Evolutionary conservation across 441 rosid genomes (phyloP).

Genomic region (Corymbia citriodora): DNA sequence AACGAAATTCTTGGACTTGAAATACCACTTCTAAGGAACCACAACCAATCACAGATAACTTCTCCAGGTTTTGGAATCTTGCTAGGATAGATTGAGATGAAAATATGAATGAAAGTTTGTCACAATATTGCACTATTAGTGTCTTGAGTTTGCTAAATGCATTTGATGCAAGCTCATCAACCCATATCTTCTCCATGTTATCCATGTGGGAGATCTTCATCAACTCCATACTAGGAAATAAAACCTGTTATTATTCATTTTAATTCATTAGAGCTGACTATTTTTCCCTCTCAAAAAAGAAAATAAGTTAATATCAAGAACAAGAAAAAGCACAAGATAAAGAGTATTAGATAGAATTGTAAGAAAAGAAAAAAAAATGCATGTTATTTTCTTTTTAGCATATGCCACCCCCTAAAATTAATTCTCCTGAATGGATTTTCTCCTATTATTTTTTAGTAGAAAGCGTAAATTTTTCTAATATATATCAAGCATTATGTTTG

Average conservation of each 20-base stretch:
- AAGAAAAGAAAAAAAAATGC: not conserved
- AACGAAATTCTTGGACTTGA: not conserved
- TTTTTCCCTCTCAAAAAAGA: not conserved
- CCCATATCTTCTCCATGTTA: not conserved
- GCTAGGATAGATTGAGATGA: not conserved
- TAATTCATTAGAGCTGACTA: not conserved
- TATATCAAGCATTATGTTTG: no score
- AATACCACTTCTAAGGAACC: not conserved
- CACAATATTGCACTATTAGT: not conserved
- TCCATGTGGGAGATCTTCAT: not conserved
- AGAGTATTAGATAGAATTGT: accelerated
- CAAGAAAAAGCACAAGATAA: accelerated
- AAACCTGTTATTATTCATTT: not conserved
- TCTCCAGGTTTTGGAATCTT: not conserved
- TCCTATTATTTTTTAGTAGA: no score
- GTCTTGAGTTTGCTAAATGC: not conserved
- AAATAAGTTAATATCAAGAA: accelerated
- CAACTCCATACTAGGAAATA: not conserved
- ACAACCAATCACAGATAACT: not conserved
- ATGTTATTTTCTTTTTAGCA: not conserved
- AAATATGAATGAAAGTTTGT: not conserved
- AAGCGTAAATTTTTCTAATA: no score
- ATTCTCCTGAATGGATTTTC: accelerated
- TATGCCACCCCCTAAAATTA: not conserved
- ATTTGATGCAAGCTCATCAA: not conserved